Evolutionary conservation across 768 basidiomycete genomes (phyloP).

Genomic region (Tulasnella sp.): DNA sequence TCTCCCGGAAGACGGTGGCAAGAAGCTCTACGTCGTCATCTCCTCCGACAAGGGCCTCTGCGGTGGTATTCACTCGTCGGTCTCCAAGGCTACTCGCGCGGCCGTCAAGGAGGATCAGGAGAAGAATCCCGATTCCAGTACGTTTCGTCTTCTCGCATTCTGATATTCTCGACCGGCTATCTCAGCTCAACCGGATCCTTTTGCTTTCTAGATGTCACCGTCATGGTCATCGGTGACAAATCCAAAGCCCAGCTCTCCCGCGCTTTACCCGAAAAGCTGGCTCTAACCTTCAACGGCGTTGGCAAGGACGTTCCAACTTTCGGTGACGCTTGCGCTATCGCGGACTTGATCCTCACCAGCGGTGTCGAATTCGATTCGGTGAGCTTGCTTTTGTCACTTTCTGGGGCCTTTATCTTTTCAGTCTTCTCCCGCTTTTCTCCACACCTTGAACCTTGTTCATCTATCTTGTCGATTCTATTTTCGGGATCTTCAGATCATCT

Average conservation of each 20-base stretch:
- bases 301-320: conserved; percentile 97
- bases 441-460: background rate
- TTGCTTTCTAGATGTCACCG: conserved; percentile 50
- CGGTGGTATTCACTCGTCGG: conserved; percentile 98
- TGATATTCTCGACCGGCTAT: background rate
- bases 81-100: conserved; percentile 81
- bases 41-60: conserved; percentile 99
- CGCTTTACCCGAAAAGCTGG: conserved; percentile 57
- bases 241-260: conserved; percentile 87
- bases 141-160: background rate
- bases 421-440: background rate
- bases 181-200: conserved; percentile 49
- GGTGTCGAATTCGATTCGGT: conserved; percentile 81
- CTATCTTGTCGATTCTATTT: too few relatives aligned
- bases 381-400: conserved; percentile 26
- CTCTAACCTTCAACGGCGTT: conserved; percentile 93
- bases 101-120: conserved; percentile 51
- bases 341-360: conserved; percentile 84
- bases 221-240: conserved; percentile 85
- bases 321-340: conserved; percentile 88
- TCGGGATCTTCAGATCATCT: too few relatives aligned
- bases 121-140: conserved; percentile 37
- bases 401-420: background rate
- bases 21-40: conserved; percentile 86
- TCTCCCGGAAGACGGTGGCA: conserved; percentile 48